Evolutionary conservation across 768 basidiomycete genomes (phyloP).

Genomic region (Butyriboletus loyo): DNA sequence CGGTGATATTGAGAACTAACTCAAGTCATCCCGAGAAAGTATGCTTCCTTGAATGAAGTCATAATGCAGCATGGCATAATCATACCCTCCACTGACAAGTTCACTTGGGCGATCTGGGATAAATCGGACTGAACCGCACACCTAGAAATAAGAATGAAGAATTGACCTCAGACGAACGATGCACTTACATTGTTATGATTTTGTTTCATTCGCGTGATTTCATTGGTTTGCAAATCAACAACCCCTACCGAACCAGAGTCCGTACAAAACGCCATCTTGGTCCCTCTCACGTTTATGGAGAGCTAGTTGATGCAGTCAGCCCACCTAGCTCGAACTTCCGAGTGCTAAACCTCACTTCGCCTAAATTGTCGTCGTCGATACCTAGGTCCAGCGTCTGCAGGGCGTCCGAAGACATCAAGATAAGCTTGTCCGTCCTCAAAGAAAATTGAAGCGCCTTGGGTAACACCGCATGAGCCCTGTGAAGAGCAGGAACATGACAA

Average conservation of each 20-base stretch:
- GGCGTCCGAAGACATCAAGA: slow-evolving; percentile 53
- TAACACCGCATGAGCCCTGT: not conserved
- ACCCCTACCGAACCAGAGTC: slow-evolving; percentile 70
- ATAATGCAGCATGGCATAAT: slow-evolving; percentile 64
- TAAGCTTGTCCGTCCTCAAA: slow-evolving; percentile 48
- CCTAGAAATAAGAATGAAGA: slow-evolving; percentile 39
- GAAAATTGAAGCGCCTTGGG: slow-evolving; percentile 38
- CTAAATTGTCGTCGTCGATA: slow-evolving; percentile 49
- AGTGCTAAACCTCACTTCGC: slow-evolving; percentile 51
- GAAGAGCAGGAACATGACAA: not conserved
- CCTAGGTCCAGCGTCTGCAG: slow-evolving; percentile 43
- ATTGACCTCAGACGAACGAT: not conserved
- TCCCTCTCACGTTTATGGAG: slow-evolving; percentile 52
- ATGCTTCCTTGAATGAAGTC: slow-evolving; percentile 55
- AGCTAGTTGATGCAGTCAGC: slow-evolving; percentile 51
- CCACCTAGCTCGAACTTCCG: slow-evolving; percentile 18
- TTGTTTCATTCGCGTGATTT: slow-evolving; percentile 54
- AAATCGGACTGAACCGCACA: slow-evolving; percentile 68
- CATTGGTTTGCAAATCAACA: slow-evolving; percentile 52
- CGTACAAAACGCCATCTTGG: slow-evolving; percentile 59
- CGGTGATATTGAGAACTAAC: slow-evolving; percentile 34
- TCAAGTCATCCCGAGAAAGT: slow-evolving; percentile 57
- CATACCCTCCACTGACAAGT: slow-evolving; percentile 76
- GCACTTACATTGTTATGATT: slow-evolving; percentile 59
- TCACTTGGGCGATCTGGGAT: slow-evolving; percentile 70